A percentile compares a stretch with the other conserved stretches of the same genome.
These are phyloP conservation scores for Diaporthe amygdali DNA, from an alignment of 2,329 filamentous ascomycete genomes.

Conservation along the genomic window DNA sequence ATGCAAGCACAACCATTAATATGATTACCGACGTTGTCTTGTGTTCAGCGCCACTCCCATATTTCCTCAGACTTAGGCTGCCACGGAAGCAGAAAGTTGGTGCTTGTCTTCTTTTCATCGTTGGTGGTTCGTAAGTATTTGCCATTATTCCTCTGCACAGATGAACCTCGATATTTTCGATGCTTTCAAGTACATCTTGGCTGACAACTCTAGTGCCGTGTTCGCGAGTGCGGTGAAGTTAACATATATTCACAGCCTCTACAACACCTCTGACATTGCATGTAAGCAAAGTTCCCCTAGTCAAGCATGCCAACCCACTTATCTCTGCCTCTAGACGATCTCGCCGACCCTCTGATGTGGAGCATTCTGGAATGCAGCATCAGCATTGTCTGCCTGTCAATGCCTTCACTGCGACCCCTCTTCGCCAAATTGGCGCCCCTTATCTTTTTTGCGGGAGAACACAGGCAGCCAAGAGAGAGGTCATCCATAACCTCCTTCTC, in stretches of 20 bases:
- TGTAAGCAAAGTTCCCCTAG: not conserved
- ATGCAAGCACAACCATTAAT: conserved; percentile 9
- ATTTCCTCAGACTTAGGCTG: conserved; percentile 9
- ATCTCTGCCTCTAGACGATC: conserved; percentile 22
- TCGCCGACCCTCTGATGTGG: conserved; percentile 15
- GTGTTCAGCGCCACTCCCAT: conserved; percentile 12
- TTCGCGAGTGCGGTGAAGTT: not conserved
- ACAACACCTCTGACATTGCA: conserved; percentile 9
- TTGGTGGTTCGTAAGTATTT: conserved; percentile 18
- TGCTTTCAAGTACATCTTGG: not conserved
- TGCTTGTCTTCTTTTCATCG: conserved; percentile 14
- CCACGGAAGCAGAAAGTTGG: conserved; percentile 16
- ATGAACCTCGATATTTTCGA: not conserved
- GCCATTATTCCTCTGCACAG: not conserved
- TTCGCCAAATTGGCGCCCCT: conserved; percentile 25
- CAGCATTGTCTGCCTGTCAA: conserved; percentile 17
- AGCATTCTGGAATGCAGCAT: conserved; percentile 19
- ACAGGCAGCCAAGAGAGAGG: conserved; percentile 15
- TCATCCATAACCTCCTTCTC: conserved; percentile 3
- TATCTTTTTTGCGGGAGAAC: conserved; percentile 17
- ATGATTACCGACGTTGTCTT: conserved; percentile 12
- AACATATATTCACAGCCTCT: not conserved
- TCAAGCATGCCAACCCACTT: not conserved
- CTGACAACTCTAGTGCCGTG: conserved; percentile 5
- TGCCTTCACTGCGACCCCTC: conserved; percentile 17